These are phyloP conservation scores for Ophiosphaerella korrae DNA, from an alignment of 2,329 filamentous ascomycete genomes.

Conservation along the genomic window DNA sequence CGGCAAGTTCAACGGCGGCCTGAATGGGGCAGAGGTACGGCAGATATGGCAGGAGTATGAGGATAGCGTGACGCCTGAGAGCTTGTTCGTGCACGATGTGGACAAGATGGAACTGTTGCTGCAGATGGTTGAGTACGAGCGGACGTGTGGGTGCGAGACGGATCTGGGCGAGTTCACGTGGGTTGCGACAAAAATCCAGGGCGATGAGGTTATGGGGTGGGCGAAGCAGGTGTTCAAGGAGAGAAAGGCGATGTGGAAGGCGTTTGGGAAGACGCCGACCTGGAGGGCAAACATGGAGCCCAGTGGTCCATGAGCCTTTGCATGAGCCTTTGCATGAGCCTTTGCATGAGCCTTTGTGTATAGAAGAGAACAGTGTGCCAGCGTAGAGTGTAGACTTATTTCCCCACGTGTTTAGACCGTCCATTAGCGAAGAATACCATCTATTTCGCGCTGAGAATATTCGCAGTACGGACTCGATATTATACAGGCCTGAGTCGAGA, in stretches of 20 bases:
- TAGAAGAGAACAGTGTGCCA: too few relatives aligned
- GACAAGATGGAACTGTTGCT: constrained; percentile 95
- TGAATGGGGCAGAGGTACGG: constrained; percentile 71
- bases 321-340: too few relatives aligned
- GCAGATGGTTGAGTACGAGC: constrained; percentile 98
- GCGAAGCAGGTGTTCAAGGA: constrained; percentile 76
- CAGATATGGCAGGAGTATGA: constrained; percentile 96
- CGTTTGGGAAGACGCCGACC: constrained; percentile 37
- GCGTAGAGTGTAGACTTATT: too few relatives aligned
- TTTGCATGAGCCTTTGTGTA: too few relatives aligned
- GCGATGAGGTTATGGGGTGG: constrained; percentile 83
- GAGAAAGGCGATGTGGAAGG: constrained; percentile 73
- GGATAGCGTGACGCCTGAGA: constrained; percentile 80
- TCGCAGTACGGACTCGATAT: constrained; percentile 3
- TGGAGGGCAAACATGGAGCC: constrained; percentile 37
- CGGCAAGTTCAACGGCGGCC: constrained; percentile 73
- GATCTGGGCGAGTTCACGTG: constrained; percentile 88
- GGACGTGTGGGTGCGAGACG: constrained; percentile 64
- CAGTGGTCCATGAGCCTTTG: too few relatives aligned
- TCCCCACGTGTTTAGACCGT: too few relatives aligned
- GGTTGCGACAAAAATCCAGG: constrained; percentile 72
- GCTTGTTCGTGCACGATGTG: constrained; percentile 90
- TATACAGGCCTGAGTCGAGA: constrained; percentile 46
- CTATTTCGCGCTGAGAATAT: neutral
- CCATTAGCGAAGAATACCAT: neutral